Evolutionary conservation across 2,329 filamentous ascomycete species (phyloP).

Genomic region (Exophiala sp.): DNA sequence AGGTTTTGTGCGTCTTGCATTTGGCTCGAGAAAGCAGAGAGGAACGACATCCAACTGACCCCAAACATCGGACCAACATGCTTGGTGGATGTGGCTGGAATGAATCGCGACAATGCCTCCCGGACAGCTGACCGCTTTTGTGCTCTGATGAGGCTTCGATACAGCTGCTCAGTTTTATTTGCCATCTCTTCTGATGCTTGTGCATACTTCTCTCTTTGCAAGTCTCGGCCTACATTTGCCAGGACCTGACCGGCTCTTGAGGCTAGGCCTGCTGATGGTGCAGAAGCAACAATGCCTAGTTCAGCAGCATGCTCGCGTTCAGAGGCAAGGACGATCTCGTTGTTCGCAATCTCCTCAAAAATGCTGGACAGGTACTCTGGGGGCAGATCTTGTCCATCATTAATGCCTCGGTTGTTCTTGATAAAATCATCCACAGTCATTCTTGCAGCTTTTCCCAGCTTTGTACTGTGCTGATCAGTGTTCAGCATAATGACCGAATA

Average conservation of each 20-base stretch:
- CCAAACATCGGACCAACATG: conserved; percentile 99
- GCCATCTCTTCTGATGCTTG: conserved; percentile 95
- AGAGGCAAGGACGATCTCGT: conserved; percentile 92
- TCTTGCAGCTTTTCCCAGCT: conserved; percentile 66
- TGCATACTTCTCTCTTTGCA: conserved; percentile 87
- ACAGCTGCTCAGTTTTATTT: conserved; percentile 75
- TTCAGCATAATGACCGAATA: conserved; percentile 98
- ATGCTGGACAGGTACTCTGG: conserved; percentile 87
- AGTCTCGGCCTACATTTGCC: conserved; percentile 84
- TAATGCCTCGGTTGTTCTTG: conserved; percentile 98
- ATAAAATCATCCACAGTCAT: conserved; percentile 99
- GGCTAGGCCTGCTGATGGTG: conserved; percentile 64
- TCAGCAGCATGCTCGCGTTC: conserved; percentile 87
- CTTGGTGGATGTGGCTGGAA: conserved; percentile 87
- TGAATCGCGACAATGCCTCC: conserved; percentile 67
- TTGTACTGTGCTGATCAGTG: conserved; percentile 88
- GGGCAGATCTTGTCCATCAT: conserved; percentile 89
- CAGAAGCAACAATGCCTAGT: conserved; percentile 60
- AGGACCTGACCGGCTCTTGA: conserved; percentile 84
- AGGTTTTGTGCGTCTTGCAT: conserved; percentile 92
- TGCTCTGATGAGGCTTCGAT: conserved; percentile 86
- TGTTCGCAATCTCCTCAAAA: conserved; percentile 83
- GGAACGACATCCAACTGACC: conserved; percentile 98
- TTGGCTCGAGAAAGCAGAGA: conserved; percentile 88
- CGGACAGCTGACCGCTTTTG: conserved; percentile 77